Evolutionary conservation across 352 stramenopile genomes (phyloP).

Genomic region (Phytophthora nicotianae): DNA sequence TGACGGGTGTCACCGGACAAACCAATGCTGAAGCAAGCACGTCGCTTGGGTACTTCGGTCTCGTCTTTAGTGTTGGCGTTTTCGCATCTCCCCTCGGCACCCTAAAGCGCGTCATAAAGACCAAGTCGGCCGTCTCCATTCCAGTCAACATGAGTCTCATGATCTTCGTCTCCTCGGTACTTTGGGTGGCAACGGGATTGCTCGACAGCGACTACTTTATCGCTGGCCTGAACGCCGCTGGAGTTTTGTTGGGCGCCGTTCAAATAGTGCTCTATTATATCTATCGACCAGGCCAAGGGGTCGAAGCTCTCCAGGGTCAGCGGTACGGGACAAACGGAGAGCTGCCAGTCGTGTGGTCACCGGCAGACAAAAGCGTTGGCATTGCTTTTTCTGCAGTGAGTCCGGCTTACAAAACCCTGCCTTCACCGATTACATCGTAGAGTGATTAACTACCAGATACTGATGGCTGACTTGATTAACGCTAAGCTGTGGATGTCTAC

Average conservation of each 20-base stretch:
- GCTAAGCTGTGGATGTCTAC: too few relatives aligned
- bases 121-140: constrained; percentile 49
- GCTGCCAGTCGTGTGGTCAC: not conserved
- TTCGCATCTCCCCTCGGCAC: constrained; percentile 57
- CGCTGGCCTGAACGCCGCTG: constrained; percentile 43
- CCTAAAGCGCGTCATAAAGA: constrained; percentile 43
- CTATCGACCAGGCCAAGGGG: constrained; percentile 29
- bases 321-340: constrained; percentile 3
- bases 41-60: constrained; percentile 25
- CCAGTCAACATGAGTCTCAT: constrained; percentile 56
- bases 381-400: constrained; percentile 8
- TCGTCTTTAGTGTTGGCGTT: constrained; percentile 39
- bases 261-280: constrained; percentile 58
- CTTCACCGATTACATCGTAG: too few relatives aligned
- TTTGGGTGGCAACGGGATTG: constrained; percentile 55
- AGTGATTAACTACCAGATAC: too few relatives aligned
- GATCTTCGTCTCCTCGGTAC: constrained; percentile 45
- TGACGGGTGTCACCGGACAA: constrained; percentile 32
- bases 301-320: not conserved
- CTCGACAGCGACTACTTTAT: constrained; percentile 50
- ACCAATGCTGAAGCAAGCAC: constrained; percentile 13
- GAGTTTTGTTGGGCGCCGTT: constrained; percentile 36
- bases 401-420: constrained; percentile 18
- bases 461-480: too few relatives aligned
- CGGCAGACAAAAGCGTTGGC: constrained; percentile 8